Base-by-base conservation (phyloP, 2,329 filamentous ascomycete species). In the Nemania sp. region DNA sequence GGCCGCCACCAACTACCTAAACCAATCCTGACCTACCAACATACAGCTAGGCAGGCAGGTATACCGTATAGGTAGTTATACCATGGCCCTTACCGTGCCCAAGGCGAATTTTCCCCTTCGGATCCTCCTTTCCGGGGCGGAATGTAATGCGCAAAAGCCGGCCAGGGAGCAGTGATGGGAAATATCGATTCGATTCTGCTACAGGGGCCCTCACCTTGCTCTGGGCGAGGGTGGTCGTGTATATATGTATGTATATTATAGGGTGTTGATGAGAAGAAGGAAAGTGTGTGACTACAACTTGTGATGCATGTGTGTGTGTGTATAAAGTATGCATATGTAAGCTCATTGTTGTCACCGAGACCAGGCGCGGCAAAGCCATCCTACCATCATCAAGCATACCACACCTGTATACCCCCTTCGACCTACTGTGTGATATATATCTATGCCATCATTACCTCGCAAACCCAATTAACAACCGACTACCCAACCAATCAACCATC, bases 321-420 rank as follows among this genome's bases (percentile, higher is more conserved):
- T 40, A n/a, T n/a, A n/a, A n/a, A n/a, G 12, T n/a, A 2, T 32
- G n/a, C 45, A 51, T 57, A 60, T 62, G 58, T 61, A 61, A 61
- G 43, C 43, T 29, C 43, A 32, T 21, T 34, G 35, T 25, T 29
- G 48, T 45, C 48, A 34, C 53, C 12, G 12, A 35, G 49, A 34
- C 53, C 12, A 15, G 35, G 49, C 10, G 10, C 2, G 10, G 57
- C 42, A 55, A 51, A 18, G 49, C 37, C 5, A 21, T 50, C 40
- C 40, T 25, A 21, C 34, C 11, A 56, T 17, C 25, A 29, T 29
- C 7, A 7, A 29, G 7, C 25, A 29, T 29, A 29, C 7, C 7
- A 3, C 7, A 29, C 25, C 7, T 7, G 25, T 29, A 3, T 7
- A 29, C 7, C 25, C 25, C 25, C 25, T 29, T 29, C 25, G 25